phyloP scores from a whole-genome alignment of 2,329 filamentous ascomycete genomes.

The Fusarium sp. region DNA sequence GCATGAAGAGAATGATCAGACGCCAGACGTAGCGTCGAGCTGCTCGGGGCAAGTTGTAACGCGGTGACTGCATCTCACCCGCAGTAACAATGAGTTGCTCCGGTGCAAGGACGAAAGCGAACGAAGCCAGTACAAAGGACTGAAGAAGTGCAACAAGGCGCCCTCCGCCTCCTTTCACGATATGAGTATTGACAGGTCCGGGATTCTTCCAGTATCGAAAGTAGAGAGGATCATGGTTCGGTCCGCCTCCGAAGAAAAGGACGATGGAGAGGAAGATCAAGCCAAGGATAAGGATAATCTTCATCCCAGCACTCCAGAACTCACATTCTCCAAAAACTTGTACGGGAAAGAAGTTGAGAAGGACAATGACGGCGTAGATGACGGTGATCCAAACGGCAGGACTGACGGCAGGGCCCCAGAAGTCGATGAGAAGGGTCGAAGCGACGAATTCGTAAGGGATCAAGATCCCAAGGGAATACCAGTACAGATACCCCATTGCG shows the following conservation, averaged over 20 bases:
- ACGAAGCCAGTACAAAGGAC: constrained; percentile 52
- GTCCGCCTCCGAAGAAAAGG: constrained; percentile 61
- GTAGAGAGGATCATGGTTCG: constrained; percentile 56
- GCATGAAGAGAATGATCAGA: constrained; percentile 58
- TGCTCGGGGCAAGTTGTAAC: constrained; percentile 46
- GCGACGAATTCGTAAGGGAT: background rate
- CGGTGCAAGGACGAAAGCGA: constrained; percentile 39
- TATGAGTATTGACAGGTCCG: background rate
- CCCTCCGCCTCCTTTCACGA: background rate
- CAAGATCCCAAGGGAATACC: constrained; percentile 47
- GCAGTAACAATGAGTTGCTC: constrained; percentile 45
- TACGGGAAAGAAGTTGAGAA: background rate
- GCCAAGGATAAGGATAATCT: constrained; percentile 57
- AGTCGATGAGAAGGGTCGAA: background rate
- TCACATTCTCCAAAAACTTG: background rate
- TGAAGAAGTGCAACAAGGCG: constrained; percentile 54
- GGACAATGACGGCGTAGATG: background rate
- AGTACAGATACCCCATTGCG: constrained; percentile 57
- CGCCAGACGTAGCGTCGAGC: constrained; percentile 43
- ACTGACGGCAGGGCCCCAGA: background rate
- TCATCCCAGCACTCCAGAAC: background rate
- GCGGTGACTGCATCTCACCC: constrained; percentile 47
- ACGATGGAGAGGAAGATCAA: constrained; percentile 60
- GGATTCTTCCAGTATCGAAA: constrained; percentile 46
- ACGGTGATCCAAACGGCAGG: background rate